Base-by-base conservation (phyloP, 2,329 filamentous ascomycete species). In the Penicillium carneum region DNA sequence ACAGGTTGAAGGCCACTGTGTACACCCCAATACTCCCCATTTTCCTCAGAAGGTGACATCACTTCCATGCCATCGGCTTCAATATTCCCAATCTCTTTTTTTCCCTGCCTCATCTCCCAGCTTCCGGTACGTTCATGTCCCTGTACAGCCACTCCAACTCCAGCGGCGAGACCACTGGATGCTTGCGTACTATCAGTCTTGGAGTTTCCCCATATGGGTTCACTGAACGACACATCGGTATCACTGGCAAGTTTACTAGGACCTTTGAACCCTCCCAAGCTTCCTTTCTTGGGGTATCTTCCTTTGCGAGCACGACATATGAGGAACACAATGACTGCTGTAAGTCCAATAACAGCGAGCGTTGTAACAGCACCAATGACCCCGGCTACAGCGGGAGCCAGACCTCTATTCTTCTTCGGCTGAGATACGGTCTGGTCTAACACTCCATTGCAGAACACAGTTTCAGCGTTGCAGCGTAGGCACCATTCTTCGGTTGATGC, bases 191-290 rank as follows among this genome's bases (percentile, higher is more conserved):
- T 71, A 58, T 72, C 73, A n/a, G 71, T 72, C 43, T 74, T 74
- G 54, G 69, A 70, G 10, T 68, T 78, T 1, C 75, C 80, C 57
- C 80, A 80, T 50, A 80, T 80, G 1, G 80, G 72, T 18, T 68
- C 66, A 16, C 65, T 67, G 52, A 84, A 74, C 2, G 76, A 78
- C 34, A 86, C 69, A 70, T 87, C 85, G 3, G 77, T 75, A 69
- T 87, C 86, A 49, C 81, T 83, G 0, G 81, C 83, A 66, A 87
- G 72, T 71, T 86, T 87, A 14, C 74, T 73, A 12, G 75, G 76
- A 14, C 85, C 84, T 66, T 86, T 87, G 78, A 87, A 87, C 0
- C 85, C 85, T 10, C 83, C 84, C 8, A 83, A 64, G 9, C 77
- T 77, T 10, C 75, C 73, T 50, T 74, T 79, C 49, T 71, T 74